A percentile compares a stretch with the other conserved stretches of the same genome.
These are phyloP conservation scores for Spergularia bocconei DNA, from an alignment of 148 eudicot species.

Conservation along the genomic window DNA sequence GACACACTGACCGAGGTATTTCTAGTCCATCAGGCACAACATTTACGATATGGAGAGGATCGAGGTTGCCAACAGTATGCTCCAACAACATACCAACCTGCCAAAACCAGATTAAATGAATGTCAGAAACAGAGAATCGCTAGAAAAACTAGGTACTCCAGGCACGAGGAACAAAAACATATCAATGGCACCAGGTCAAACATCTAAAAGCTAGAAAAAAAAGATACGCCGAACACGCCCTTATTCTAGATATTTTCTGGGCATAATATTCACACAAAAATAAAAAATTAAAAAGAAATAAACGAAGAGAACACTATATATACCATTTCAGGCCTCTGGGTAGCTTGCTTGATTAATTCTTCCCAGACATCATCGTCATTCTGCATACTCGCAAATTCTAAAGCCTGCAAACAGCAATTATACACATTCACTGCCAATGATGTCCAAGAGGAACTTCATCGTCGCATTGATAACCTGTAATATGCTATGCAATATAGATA, in stretches of 20 bases:
- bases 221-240: too few species aligned
- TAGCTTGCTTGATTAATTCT: conserved; percentile 77
- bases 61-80: conserved; percentile 97
- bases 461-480: neutral
- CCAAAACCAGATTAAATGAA: conserved; percentile 13
- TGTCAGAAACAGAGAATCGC: neutral
- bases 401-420: conserved; percentile 54
- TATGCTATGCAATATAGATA: conserved; percentile 6
- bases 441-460: neutral
- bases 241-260: neutral
- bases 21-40: conserved; percentile 91
- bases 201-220: too few species aligned
- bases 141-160: neutral
- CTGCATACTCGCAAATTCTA: conserved; percentile 93
- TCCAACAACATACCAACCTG: conserved; percentile 93
- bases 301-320: neutral
- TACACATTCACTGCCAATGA: neutral
- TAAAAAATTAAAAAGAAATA: neutral
- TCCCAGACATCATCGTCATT: conserved; percentile 98
- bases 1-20: conserved; percentile 77
- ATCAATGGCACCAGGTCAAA: too few species aligned
- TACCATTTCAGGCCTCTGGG: conserved; percentile 97
- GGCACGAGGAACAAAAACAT: conserved; percentile 4
- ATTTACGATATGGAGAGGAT: conserved; percentile 90
- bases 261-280: neutral